Evolutionary conservation across 257 asterid genomes (phyloP).

Genomic region (Henckelia pumila): DNA sequence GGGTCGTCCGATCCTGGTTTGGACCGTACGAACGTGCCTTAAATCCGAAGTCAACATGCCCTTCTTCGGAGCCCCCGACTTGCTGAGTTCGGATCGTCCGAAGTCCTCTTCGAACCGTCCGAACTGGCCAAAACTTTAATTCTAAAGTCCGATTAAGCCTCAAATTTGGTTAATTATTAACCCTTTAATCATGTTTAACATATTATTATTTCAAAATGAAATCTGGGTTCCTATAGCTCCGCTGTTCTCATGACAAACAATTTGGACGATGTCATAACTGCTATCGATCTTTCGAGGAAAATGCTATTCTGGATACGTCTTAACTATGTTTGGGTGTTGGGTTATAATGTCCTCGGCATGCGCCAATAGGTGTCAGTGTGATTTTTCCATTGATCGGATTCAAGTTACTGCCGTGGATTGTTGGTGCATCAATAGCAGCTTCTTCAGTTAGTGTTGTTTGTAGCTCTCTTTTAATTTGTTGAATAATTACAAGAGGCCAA

Average conservation of each 20-base stretch:
- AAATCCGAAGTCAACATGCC: too few species aligned
- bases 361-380: constrained; percentile 76
- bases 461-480: constrained; percentile 77
- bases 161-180: too few species aligned
- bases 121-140: too few species aligned
- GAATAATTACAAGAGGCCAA: constrained; percentile 71
- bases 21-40: too few species aligned
- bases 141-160: too few species aligned
- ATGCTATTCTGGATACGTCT: constrained; percentile 63
- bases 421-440: constrained; percentile 95
- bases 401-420: constrained; percentile 86
- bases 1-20: too few species aligned
- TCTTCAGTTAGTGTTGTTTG: constrained; percentile 86
- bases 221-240: too few species aligned
- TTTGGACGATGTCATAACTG: constrained; percentile 83
- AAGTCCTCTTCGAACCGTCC: too few species aligned
- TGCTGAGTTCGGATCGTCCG: too few species aligned
- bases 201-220: too few species aligned
- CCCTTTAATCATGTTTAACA: too few species aligned
- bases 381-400: constrained; percentile 62
- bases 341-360: constrained; percentile 66
- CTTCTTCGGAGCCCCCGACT: too few species aligned
- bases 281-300: constrained; percentile 73
- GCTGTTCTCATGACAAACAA: constrained; percentile 81
- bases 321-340: constrained; percentile 76